phyloP scores from a whole-genome alignment of 1,139 yeast species.

The Saccharomycopsis crataegensis region DNA sequence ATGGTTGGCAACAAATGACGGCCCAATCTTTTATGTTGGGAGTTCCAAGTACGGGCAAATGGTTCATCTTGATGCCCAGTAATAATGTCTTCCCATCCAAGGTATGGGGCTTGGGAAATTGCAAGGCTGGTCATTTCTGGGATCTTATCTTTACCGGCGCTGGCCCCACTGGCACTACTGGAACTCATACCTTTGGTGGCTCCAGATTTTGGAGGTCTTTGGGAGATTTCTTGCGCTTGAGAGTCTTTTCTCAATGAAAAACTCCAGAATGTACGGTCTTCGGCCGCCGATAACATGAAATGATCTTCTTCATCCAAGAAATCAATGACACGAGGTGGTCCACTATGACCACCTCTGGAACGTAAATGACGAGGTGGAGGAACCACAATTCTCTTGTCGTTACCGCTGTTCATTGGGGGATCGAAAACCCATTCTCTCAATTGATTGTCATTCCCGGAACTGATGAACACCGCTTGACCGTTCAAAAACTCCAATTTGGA shows the following conservation, averaged over 20 bases:
- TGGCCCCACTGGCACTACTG: slow-evolving; percentile 49
- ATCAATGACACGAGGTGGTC: slow-evolving; percentile 72
- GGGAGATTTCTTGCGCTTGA: slow-evolving; percentile 91
- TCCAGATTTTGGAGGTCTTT: slow-evolving; percentile 45
- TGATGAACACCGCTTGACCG: slow-evolving; percentile 89
- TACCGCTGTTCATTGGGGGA: slow-evolving; percentile 50
- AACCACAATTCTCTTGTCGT: slow-evolving; percentile 37
- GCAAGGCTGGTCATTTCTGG: slow-evolving; percentile 73
- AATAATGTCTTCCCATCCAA: slow-evolving; percentile 93
- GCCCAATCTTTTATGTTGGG: slow-evolving; percentile 77
- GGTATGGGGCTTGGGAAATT: slow-evolving; percentile 69
- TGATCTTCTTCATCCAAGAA: slow-evolving; percentile 83
- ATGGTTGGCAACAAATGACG: slow-evolving; percentile 59
- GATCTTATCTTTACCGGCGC: slow-evolving; percentile 40
- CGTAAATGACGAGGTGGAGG: slow-evolving; percentile 90
- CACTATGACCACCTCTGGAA: slow-evolving; percentile 94
- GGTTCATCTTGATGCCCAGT: slow-evolving; percentile 83
- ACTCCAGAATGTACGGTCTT: slow-evolving; percentile 82
- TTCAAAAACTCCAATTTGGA: slow-evolving; percentile 67
- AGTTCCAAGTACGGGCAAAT: slow-evolving; percentile 90
- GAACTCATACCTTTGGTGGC: slow-evolving; percentile 26
- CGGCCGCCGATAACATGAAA: slow-evolving; percentile 77
- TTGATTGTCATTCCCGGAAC: slow-evolving; percentile 88
- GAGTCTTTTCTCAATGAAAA: slow-evolving; percentile 94
- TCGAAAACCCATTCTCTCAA: slow-evolving; percentile 91